Percentiles rank a stretch among this genome's conserved stretches.
Evolutionary conservation across 495 filamentous ascomycete species (phyloP).

Genomic region (Corynascus novoguineensis): DNA sequence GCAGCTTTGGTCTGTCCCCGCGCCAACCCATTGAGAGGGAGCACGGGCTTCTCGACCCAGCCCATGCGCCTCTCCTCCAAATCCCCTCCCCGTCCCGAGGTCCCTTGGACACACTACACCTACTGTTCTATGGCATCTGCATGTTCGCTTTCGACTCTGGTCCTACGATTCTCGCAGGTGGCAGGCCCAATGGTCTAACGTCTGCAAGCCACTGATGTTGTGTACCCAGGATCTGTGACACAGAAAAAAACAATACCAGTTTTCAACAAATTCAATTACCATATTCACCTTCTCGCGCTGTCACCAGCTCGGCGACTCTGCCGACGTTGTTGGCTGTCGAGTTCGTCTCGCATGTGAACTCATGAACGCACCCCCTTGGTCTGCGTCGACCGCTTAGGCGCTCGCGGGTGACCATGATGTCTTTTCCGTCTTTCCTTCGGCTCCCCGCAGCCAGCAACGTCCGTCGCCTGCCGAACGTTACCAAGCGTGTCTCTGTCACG

Average conservation of each 20-base stretch:
- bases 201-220: slow-evolving; percentile 9
- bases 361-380: slow-evolving; percentile 19
- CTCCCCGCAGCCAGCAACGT: slow-evolving; percentile 25
- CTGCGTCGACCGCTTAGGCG: slow-evolving; percentile 22
- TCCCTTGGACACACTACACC: not conserved
- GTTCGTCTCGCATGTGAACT: slow-evolving; percentile 17
- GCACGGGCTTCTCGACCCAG: not conserved
- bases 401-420: slow-evolving; percentile 24
- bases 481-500: slow-evolving; percentile 11
- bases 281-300: not conserved
- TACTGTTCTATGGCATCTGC: no score
- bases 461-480: slow-evolving; percentile 15
- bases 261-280: not conserved
- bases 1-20: no score
- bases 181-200: slow-evolving; percentile 4
- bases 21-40: not conserved
- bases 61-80: not conserved
- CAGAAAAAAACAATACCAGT: not conserved
- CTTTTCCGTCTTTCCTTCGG: slow-evolving; percentile 22
- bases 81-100: not conserved
- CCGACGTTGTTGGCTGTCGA: not conserved
- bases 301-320: not conserved
- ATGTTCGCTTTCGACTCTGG: not conserved
- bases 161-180: not conserved
- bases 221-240: slow-evolving; percentile 4